Conservation (phyloP, 306 rosid genomes). For the Fagus crenata region DNA sequence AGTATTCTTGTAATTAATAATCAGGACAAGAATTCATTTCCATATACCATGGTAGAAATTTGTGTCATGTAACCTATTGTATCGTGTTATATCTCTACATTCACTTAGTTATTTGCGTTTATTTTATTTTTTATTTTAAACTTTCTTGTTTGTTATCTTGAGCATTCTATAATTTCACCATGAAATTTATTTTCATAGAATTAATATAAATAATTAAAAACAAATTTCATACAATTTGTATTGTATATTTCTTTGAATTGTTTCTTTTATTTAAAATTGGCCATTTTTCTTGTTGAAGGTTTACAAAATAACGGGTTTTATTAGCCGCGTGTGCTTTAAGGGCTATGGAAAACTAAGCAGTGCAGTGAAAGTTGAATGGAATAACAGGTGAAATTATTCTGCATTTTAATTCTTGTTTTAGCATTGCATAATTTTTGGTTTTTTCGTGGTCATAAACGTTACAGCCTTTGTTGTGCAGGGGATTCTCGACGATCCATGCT, state of each 20-base stretch:
- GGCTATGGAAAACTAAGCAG: conserved; percentile 53
- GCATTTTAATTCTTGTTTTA: conserved; percentile 13
- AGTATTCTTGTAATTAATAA: conserved; percentile 31
- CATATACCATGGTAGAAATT: conserved; percentile 4
- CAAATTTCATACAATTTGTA: too few relatives aligned
- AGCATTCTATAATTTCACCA: too few relatives aligned
- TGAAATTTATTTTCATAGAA: too few relatives aligned
- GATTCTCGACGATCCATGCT: conserved; percentile 90
- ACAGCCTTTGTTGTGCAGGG: conserved; percentile 52
- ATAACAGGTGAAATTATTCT: conserved; percentile 65
- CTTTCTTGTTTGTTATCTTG: too few relatives aligned
- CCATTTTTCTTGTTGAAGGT: conserved; percentile 56
- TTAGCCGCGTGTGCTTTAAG: conserved; percentile 50
- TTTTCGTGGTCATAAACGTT: conserved; percentile 14
- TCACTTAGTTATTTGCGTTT: too few relatives aligned
- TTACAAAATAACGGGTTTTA: conserved; percentile 55
- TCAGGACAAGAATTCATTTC: background rate
- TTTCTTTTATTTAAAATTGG: background rate
- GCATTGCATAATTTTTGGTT: conserved; percentile 8
- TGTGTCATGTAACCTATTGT: background rate
- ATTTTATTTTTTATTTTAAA: background rate
- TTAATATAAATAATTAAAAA: too few relatives aligned
- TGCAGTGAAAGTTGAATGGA: conserved; percentile 77
- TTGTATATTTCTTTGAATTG: too few relatives aligned
- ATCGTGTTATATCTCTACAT: too few relatives aligned